A percentile compares a stretch with the other conserved stretches of the same genome.
phyloP scores from a whole-genome alignment of 345 rosid species.

The Brassica rapa region DNA sequence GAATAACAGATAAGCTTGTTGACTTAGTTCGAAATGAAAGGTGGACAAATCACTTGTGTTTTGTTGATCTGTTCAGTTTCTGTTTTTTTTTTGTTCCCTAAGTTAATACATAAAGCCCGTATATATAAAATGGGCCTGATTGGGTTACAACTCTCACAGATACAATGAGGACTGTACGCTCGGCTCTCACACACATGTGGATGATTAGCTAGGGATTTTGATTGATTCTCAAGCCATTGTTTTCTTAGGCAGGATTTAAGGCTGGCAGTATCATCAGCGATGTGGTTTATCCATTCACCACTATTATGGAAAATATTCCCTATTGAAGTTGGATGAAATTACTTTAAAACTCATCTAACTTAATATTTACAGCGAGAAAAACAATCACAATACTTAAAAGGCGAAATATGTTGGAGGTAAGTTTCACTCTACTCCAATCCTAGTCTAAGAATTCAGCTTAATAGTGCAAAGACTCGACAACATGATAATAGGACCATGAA shows the following conservation, averaged over 20 bases:
- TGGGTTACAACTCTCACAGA: not conserved
- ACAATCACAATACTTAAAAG: too few species aligned
- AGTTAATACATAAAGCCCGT: not conserved
- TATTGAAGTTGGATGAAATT: too few species aligned
- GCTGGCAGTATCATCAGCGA: not conserved
- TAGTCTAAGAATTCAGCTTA: too few species aligned
- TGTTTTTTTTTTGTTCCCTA: not conserved
- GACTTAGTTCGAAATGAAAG: slow-evolving; percentile 4
- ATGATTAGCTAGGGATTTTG: not conserved
- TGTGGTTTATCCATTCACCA: not conserved
- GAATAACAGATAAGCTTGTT: not conserved
- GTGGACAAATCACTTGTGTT: slow-evolving; percentile 6
- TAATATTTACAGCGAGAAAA: too few species aligned
- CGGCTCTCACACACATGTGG: not conserved
- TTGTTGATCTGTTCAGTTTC: slow-evolving; percentile 6
- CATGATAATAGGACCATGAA: too few species aligned
- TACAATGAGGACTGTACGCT: not conserved
- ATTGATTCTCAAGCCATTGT: not conserved
- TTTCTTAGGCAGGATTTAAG: too few species aligned
- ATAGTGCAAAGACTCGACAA: too few species aligned
- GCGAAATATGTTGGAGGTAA: too few species aligned
- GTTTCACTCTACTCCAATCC: too few species aligned
- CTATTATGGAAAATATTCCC: too few species aligned
- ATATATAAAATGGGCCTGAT: not conserved
- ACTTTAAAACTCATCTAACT: too few species aligned